phyloP scores from a whole-genome alignment of 163 green algal species.

The Volvox carteri region DNA sequence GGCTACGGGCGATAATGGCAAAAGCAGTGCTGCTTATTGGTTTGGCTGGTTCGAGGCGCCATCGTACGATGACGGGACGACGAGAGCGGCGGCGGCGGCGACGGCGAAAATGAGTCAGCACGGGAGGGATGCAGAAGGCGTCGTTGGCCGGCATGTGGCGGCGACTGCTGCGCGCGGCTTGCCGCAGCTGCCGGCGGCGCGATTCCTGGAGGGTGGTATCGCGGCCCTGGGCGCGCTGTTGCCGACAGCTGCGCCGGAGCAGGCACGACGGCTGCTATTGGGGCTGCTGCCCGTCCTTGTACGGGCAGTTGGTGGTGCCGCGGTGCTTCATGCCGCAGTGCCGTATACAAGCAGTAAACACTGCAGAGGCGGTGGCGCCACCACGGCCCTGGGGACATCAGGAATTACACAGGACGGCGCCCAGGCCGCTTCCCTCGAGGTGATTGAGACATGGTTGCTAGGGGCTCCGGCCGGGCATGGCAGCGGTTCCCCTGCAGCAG shows the following conservation, averaged over 20 bases:
- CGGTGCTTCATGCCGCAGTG: neutral
- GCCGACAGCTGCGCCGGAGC: slow-evolving; percentile 6
- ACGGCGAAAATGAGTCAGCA: neutral
- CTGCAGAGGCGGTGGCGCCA: too few relatives aligned
- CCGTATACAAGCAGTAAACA: too few relatives aligned
- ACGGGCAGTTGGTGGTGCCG: neutral
- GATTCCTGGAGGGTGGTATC: neutral
- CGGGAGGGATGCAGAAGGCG: neutral
- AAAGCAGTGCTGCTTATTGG: too few relatives aligned
- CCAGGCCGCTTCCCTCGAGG: neutral
- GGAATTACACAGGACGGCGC: neutral
- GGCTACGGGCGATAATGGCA: too few relatives aligned
- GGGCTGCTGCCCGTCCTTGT: neutral
- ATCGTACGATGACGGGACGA: neutral
- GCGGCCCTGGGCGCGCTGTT: neutral
- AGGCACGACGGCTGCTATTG: slow-evolving; percentile 44
- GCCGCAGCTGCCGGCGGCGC: slow-evolving; percentile 18
- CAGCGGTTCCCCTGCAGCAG: neutral
- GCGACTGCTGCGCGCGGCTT: slow-evolving; percentile 18
- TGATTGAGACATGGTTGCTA: neutral
- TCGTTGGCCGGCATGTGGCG: slow-evolving; percentile 1
- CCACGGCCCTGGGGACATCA: neutral
- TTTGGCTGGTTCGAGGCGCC: neutral
- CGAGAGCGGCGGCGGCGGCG: neutral
- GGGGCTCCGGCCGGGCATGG: neutral